Evolutionary conservation across 768 basidiomycete genomes (phyloP).

Genomic region (Mycena haematopus): DNA sequence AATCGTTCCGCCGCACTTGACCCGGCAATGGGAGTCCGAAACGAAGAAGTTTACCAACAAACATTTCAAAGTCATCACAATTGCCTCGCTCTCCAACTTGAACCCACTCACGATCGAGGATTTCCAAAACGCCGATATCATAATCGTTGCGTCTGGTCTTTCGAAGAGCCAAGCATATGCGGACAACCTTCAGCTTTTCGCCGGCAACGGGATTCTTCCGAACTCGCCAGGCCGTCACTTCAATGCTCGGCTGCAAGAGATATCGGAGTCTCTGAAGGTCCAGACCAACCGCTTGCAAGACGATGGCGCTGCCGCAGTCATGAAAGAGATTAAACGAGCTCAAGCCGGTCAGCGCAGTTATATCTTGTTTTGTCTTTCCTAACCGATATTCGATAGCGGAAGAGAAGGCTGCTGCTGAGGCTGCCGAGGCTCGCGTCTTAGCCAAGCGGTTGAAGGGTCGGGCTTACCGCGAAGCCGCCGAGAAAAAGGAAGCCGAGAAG

Average conservation of each 20-base stretch:
- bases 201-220: slow-evolving; percentile 73
- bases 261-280: slow-evolving; percentile 58
- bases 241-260: slow-evolving; percentile 76
- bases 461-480: slow-evolving; percentile 68
- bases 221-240: slow-evolving; percentile 88
- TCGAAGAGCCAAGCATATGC: slow-evolving; percentile 81
- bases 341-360: slow-evolving; percentile 56
- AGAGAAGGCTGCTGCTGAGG: slow-evolving; percentile 56
- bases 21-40: slow-evolving; percentile 89
- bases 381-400: slow-evolving; percentile 41
- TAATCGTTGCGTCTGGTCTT: slow-evolving; percentile 86
- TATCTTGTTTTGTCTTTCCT: slow-evolving; percentile 7
- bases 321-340: slow-evolving; percentile 68
- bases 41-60: slow-evolving; percentile 78
- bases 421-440: slow-evolving; percentile 48
- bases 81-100: slow-evolving; percentile 73
- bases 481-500: slow-evolving; percentile 42
- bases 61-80: slow-evolving; percentile 66
- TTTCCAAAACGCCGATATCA: slow-evolving; percentile 81
- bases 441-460: slow-evolving; percentile 80
- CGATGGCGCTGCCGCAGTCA: slow-evolving; percentile 66
- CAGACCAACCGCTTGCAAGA: slow-evolving; percentile 75
- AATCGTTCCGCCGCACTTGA: slow-evolving; percentile 90
- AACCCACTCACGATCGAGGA: slow-evolving; percentile 76
- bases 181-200: slow-evolving; percentile 75